Base-by-base conservation (phyloP, 2,329 filamentous ascomycete species). In the Aspergillus quadricinctus region DNA sequence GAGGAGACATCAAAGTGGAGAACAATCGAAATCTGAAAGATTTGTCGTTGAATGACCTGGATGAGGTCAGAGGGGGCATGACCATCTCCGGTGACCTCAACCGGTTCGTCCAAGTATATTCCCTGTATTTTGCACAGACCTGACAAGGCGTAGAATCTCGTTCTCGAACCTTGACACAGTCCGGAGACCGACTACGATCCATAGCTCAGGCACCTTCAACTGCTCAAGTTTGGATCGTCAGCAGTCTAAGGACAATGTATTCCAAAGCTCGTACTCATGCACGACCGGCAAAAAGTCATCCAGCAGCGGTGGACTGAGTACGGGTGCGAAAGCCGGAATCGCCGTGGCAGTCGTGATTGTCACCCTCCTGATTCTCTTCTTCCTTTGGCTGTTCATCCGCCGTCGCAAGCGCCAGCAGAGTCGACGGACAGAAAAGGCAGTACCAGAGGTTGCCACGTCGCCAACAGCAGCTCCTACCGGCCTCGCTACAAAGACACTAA, bases 341-440 rank as follows among this genome's bases (percentile, higher is more conserved):
- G 68, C 68, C 7, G 59, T 66, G 66, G 54, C 77, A 67, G 66
- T 82, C 69, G 61, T 74, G 66, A 50, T 78, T 66, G 48, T 78
- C 64, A 49, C 64, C 4, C 19, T 69, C 4, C 37, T 69, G 8
- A 28, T 69, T 5, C 2, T 65, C 1, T 17, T 61, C 0, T 2
- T 58, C 4, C 14, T 64, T 2, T 69, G 66, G 66, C 53, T 60
- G 11, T 21, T 60, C 3, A 40, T 65, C 21, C 57, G 60, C 19
- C 57, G 54, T 3, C 60, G 64, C 2, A 61, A 60, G 28, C 40
- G 46, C n/a, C 53, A 48, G 4, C 48, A 50, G 14, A 19, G 14
- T 46, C 43, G 43, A 10, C 19, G 11, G 10, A 46, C 43, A 46
- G 43, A 46, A 46, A 52, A 56, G 37, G 29, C n/a, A 50, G 48